phyloP scores from a whole-genome alignment of 140 eudicot species.

The Oenanthe javanica region DNA sequence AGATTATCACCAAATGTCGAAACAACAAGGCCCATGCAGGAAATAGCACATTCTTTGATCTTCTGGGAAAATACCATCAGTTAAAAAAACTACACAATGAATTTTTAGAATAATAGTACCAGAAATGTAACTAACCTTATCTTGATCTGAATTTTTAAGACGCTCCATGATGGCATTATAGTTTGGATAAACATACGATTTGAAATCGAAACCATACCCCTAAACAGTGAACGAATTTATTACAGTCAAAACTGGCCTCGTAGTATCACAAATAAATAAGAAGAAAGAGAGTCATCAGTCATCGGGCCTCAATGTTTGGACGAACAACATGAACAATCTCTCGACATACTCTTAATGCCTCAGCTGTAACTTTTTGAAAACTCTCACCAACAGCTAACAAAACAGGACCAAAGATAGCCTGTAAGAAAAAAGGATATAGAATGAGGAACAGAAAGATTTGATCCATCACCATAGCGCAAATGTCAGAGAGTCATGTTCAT shows the following conservation, averaged over 20 bases:
- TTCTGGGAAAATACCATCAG: slow-evolving; percentile 44
- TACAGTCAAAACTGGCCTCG: neutral
- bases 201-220: slow-evolving; percentile 69
- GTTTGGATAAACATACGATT: slow-evolving; percentile 79
- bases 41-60: slow-evolving; percentile 94
- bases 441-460: neutral
- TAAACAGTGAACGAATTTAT: slow-evolving; percentile 18
- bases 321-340: slow-evolving; percentile 95
- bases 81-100: neutral
- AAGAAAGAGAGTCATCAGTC: neutral
- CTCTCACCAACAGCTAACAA: slow-evolving; percentile 93
- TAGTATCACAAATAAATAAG: neutral
- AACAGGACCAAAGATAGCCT: slow-evolving; percentile 87
- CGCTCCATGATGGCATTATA: slow-evolving; percentile 86
- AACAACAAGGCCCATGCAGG: slow-evolving; percentile 97
- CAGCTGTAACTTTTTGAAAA: slow-evolving; percentile 95
- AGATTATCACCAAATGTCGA: slow-evolving; percentile 96
- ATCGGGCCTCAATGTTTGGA: slow-evolving; percentile 65
- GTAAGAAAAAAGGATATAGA: slow-evolving; percentile 29
- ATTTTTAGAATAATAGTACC: neutral
- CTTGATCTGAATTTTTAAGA: slow-evolving; percentile 92
- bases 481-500: neutral
- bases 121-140: slow-evolving; percentile 49
- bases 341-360: slow-evolving; percentile 95
- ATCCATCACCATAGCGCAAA: slow-evolving; percentile 38